These are phyloP conservation scores for Claviceps fusiformis DNA, from an alignment of 2,329 filamentous ascomycete genomes.

Conservation along the genomic window DNA sequence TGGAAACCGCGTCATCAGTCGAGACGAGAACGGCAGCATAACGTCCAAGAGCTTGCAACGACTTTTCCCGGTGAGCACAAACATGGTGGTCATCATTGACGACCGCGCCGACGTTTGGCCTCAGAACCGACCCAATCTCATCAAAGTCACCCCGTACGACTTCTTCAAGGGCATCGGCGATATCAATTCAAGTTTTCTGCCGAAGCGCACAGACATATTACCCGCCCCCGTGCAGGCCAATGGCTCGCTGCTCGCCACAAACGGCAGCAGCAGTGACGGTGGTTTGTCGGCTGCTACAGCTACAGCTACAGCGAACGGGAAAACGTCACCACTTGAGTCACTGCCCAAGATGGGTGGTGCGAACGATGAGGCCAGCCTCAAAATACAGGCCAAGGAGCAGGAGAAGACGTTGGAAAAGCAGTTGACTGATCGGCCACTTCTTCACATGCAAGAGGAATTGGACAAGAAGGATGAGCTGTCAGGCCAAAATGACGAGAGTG, in stretches of 20 bases:
- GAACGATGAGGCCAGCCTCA: conserved; percentile 53
- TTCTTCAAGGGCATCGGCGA: conserved; percentile 98
- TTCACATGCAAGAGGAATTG: conserved; percentile 84
- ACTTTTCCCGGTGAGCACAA: conserved; percentile 89
- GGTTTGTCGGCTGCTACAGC: neutral
- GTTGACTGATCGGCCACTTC: conserved; percentile 70
- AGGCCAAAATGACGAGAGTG: conserved; percentile 14
- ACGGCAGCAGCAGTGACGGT: neutral
- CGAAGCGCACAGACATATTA: conserved; percentile 52
- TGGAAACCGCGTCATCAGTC: conserved; percentile 86
- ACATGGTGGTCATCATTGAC: conserved; percentile 99
- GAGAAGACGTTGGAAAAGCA: conserved; percentile 81
- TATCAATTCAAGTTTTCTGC: conserved; percentile 95
- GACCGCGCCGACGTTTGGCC: conserved; percentile 94
- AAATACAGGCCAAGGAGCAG: conserved; percentile 71
- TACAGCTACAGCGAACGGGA: conserved; percentile 11
- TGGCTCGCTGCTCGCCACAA: conserved; percentile 7
- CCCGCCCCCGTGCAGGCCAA: conserved; percentile 16
- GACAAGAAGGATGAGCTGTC: conserved; percentile 56
- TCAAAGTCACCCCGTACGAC: conserved; percentile 90
- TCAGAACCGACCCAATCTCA: conserved; percentile 77
- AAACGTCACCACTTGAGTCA: conserved; percentile 48
- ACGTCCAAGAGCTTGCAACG: conserved; percentile 80
- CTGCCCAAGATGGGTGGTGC: conserved; percentile 62
- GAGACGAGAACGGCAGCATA: conserved; percentile 92